Evolutionary conservation across 208 protist genomes (phyloP), one percentile per base, ranked within the genome.

Genomic region (Trichomonas gallinae): DNA sequence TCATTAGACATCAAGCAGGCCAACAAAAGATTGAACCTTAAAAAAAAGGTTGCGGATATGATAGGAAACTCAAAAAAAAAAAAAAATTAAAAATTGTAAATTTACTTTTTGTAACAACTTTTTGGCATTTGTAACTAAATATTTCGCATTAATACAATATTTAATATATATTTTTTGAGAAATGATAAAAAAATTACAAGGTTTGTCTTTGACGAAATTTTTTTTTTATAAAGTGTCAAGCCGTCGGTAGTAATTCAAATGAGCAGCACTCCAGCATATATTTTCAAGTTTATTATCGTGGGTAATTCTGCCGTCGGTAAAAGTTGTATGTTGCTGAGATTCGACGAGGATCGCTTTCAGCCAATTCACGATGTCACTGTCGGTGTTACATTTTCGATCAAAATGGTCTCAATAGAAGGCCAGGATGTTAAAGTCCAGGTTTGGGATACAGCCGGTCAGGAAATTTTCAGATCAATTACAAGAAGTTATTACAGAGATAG

Each of bases 361-460:
- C 93, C 93, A 48, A 81, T 96, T 49, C 93, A 96, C 42, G 93
- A 96, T 46, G 49, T 96, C 34, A 96, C 93, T 40, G 51, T 96
- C 9, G 93, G 93, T 10, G 93, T 96, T 2, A 81, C 46, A 10
- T 96, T 96, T 45, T 63, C 49, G 21, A 81, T 81, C 15, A 63
- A 81, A 81, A 96, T 82, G 26, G 9, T 96, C 2, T 17, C 31
- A 15, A 96, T 96, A 4, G 49, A 96, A 15, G 51, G 51, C 0
- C 63, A 49, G 72, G 49, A 96, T 40, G 36, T 96, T 31, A 96
- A 96, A 49, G 49, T 96, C 13, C 93, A 96, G 63, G 63, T 96
- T n/a, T 96, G 93, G 93, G 93, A 96, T 34, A 96, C 93, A n/a
- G 93, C 87, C 26, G 87, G 87, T 17, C 87, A 93, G 51, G 87